Percentiles rank a stretch among this genome's conserved stretches.
Conservation (phyloP, 441 rosid genomes). For the Sinapis alba region DNA sequence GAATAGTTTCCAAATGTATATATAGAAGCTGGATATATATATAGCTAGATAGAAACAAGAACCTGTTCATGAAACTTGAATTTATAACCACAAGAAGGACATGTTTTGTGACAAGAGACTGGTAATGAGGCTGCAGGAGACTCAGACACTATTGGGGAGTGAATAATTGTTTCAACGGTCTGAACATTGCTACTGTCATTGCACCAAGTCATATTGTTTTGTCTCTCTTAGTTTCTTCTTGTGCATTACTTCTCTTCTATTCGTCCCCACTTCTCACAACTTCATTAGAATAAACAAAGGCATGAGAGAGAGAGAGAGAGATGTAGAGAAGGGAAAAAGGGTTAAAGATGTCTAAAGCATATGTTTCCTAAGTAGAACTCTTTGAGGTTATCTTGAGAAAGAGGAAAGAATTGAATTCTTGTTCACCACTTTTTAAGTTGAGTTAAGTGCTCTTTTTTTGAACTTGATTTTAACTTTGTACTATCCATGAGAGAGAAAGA, state of each 20-base stretch:
- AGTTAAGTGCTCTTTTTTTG: constrained; percentile 28
- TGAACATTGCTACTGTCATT: constrained; percentile 72
- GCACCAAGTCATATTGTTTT: constrained; percentile 75
- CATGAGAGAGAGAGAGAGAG: constrained; percentile 26
- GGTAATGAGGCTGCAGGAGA: constrained; percentile 30
- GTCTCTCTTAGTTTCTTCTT: constrained; percentile 28
- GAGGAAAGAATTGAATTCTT: constrained; percentile 67
- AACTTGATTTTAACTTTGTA: constrained; percentile 38
- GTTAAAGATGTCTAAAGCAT: constrained; percentile 59
- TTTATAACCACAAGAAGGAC: constrained; percentile 91
- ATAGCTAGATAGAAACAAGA: neutral
- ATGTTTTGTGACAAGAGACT: constrained; percentile 41
- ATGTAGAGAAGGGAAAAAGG: constrained; percentile 28
- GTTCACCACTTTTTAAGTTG: constrained; percentile 47
- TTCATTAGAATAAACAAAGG: constrained; percentile 43
- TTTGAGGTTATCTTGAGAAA: constrained; percentile 52
- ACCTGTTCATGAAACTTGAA: constrained; percentile 75
- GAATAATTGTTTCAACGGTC: constrained; percentile 54
- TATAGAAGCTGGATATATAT: neutral
- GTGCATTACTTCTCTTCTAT: constrained; percentile 42
- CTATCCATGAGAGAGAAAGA: constrained; percentile 36
- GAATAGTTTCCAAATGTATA: neutral
- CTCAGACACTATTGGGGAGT: constrained; percentile 34
- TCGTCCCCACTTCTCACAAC: constrained; percentile 38
- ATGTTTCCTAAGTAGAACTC: constrained; percentile 43